Evolutionary conservation across 2,329 filamentous ascomycete species (phyloP), one percentile per base, ranked within the genome.

Genomic region (Xylariaceae sp.): DNA sequence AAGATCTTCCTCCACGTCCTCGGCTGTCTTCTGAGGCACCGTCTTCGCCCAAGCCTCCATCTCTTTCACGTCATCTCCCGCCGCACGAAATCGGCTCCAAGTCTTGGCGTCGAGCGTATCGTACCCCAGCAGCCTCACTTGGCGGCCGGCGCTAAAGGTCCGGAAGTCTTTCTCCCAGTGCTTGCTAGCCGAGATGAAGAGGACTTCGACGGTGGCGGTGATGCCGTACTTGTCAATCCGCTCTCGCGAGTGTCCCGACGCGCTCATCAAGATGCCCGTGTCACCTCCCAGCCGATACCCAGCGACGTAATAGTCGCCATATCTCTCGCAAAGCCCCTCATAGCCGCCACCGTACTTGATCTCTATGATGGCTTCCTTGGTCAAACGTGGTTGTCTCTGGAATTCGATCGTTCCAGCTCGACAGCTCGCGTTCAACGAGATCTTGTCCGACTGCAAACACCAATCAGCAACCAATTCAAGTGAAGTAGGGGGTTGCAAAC

Each of bases 101-200:
- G 16, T 43, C 39, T 43, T 43, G 6, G 39, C 39, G 19, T 43
- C 39, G 14, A 43, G 39, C 14, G 39, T 43, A 24, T 43, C 39
- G 39, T 43, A 43, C 4, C 39, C 39, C 9, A 43, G 39, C 12
- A 43, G 14, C 12, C 39, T 43, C 2, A 43, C 39, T 24, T 43
- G 39, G 23, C 39, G 39, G 4, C 39, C 39, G 23, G 39, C 17
- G 23, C 39, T 43, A n/a, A 43, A 43, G 16, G 39, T 24, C 39
- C 39, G 16, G 39, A 43, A 43, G 39, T 43, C 39, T 43, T 43
- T 43, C 39, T 43, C 39, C 39, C 39, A 43, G 23, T 43, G 39
- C 23, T 43, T 43, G 39, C 39, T 43, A n/a, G 21, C 39, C 19
- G 3, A 4, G 17, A 43, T 21, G 21, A 43, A 43, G 39, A 43